Conservation (phyloP, 1,284 basidiomycete genomes). For the Ceratobasidium papillatum region DNA sequence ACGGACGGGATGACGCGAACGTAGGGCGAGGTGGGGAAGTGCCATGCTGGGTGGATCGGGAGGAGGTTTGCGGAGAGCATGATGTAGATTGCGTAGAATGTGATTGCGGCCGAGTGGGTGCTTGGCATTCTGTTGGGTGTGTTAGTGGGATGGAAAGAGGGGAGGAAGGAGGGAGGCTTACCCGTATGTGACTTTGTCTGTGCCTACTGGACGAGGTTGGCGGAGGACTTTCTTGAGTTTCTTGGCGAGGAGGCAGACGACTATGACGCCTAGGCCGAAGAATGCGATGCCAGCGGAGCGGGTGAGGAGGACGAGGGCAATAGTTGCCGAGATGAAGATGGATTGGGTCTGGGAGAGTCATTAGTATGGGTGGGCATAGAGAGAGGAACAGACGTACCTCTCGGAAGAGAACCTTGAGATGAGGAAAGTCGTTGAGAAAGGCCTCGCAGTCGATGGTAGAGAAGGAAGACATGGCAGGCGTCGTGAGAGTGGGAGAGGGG, state of each 20-base stretch:
- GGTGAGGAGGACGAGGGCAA: constrained; percentile 65
- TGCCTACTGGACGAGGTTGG: constrained; percentile 71
- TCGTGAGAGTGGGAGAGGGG: background rate
- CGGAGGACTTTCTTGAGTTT: constrained; percentile 70
- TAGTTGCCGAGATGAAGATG: constrained; percentile 33
- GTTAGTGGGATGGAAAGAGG: constrained; percentile 8
- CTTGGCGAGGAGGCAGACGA: constrained; percentile 73
- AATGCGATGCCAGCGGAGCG: constrained; percentile 73
- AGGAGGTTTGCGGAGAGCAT: constrained; percentile 65
- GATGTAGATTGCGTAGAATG: constrained; percentile 75
- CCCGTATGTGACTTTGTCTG: constrained; percentile 70
- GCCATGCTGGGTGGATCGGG: constrained; percentile 60
- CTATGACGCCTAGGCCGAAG: constrained; percentile 70
- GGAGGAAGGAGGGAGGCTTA: constrained; percentile 51
- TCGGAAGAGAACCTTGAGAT: constrained; percentile 26
- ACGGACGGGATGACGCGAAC: constrained; percentile 57
- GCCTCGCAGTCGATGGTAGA: constrained; percentile 32
- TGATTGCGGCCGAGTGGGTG: constrained; percentile 82
- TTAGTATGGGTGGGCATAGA: background rate
- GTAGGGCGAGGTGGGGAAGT: constrained; percentile 50
- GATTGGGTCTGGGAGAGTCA: constrained; percentile 12
- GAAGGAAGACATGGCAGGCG: constrained; percentile 13
- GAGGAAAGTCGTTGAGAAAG: constrained; percentile 36
- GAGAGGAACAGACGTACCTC: constrained; percentile 1
- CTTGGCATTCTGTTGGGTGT: constrained; percentile 77